Base-by-base conservation (phyloP, 2,329 filamentous ascomycete genomes). In the Alternaria novae-zelandiae region DNA sequence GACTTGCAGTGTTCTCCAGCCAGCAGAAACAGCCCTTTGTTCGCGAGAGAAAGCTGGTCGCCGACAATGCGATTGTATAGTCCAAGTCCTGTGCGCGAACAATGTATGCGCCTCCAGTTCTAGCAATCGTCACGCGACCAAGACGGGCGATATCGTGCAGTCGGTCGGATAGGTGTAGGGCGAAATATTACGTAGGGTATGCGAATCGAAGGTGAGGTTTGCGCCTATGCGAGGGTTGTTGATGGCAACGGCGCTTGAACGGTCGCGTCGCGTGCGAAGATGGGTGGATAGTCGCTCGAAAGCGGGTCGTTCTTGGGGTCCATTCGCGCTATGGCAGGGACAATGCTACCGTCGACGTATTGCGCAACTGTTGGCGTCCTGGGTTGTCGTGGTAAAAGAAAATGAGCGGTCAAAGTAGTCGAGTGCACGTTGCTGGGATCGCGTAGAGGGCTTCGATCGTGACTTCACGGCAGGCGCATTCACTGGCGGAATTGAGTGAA, bases 261-360 rank as follows among this genome's bases (percentile, higher is more conserved):
- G 45, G 56, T 54, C 26, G 64, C 49, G 67, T 67, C 67, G 69
- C 70, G 70, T 61, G 70, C 63, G 64, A 74, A 78, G 15, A 73
- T 54, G 9, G 76, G 75, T 49, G 76, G 74, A 50, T 74, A 78
- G 66, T 78, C 77, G 71, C 74, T 78, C 67, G 75, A 70, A 54
- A 78, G 74, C 71, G 77, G 74, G 51, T 78, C 75, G 59, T 55
- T 54, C 62, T 77, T 74, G 28, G 74, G 78, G 66, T 77, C 78
- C 78, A 79, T 79, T 55, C 70, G 72, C 70, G 59, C 63, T 46
- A 49, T 28, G n/a, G 44, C 56, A 54, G 26, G 28, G 25, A n/a
- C 28, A 32, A 26, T 59, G 26, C 44, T 54, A 12, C 30, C 11
- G 44, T 54, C 50, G 43, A 43, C 47, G 36, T 28, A 23, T 56